Conservation (phyloP, 441 rosid species). For the Populus hybrid region DNA sequence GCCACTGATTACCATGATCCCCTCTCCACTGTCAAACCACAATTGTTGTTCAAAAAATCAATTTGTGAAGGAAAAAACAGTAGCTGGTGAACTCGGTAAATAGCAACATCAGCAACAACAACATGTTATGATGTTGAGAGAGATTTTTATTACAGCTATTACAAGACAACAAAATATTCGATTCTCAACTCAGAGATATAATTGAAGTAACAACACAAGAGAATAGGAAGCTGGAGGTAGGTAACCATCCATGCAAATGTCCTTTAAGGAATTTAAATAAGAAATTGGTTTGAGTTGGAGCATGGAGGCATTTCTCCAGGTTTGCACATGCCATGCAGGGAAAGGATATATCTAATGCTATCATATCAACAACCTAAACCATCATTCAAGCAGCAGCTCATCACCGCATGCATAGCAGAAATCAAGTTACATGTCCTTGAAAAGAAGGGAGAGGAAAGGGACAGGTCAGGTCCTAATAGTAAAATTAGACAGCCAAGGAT, state of each 20-base stretch:
- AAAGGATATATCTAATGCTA: neutral
- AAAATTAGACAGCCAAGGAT: neutral
- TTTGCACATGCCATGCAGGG: neutral
- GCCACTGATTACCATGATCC: conserved; percentile 59
- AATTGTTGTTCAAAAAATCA: neutral
- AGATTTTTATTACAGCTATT: neutral
- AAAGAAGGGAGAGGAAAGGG: neutral
- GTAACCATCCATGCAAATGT: neutral
- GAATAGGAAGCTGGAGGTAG: neutral
- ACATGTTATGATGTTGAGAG: neutral
- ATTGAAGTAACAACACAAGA: neutral
- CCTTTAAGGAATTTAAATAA: neutral
- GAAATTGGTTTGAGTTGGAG: neutral
- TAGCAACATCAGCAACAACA: too few species aligned
- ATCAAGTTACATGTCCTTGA: neutral
- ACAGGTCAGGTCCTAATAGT: neutral
- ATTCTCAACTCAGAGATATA: neutral
- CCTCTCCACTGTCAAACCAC: conserved; percentile 48
- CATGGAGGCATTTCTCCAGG: neutral
- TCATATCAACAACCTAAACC: neutral
- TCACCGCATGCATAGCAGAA: neutral
- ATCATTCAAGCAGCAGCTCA: neutral
- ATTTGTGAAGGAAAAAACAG: conserved; percentile 5
- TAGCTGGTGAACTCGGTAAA: neutral
- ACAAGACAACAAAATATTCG: neutral